Conservation (phyloP, 1,284 basidiomycete genomes). For the Agroathelia rolfsii region DNA sequence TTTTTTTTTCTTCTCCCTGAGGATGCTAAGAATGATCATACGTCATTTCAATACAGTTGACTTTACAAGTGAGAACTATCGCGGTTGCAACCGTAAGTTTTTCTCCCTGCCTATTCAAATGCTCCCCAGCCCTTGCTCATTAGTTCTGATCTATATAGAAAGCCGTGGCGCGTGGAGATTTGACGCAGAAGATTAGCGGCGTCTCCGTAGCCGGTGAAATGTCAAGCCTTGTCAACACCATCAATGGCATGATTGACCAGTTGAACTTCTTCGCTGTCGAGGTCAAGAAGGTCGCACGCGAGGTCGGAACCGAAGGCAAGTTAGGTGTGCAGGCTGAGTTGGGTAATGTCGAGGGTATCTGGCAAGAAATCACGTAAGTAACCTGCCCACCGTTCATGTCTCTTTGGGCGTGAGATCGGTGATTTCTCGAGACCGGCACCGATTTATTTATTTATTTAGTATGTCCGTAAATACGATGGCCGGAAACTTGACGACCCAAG, state of each 20-base stretch:
- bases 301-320: slow-evolving; percentile 95
- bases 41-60: slow-evolving; percentile 58
- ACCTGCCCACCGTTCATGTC: slow-evolving; percentile 4
- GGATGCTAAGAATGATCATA: slow-evolving; percentile 4
- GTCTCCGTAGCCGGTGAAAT: slow-evolving; percentile 96
- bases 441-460: slow-evolving; percentile 22
- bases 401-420: slow-evolving; percentile 3
- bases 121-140: neutral
- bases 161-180: slow-evolving; percentile 88
- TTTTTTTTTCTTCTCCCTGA: slow-evolving; percentile 5
- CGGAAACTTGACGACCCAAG: slow-evolving; percentile 94
- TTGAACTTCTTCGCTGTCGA: slow-evolving; percentile 90
- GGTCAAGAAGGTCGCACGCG: slow-evolving; percentile 90
- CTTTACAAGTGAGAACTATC: slow-evolving; percentile 91
- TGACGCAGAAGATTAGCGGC: slow-evolving; percentile 88
- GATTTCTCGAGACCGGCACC: no score
- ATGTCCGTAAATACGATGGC: slow-evolving; percentile 95
- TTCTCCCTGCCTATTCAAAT: neutral
- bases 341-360: slow-evolving; percentile 93
- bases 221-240: slow-evolving; percentile 85
- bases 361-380: slow-evolving; percentile 96
- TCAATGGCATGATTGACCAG: slow-evolving; percentile 96
- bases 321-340: slow-evolving; percentile 96
- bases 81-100: slow-evolving; percentile 73
- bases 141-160: slow-evolving; percentile 35